Conservation (phyloP, 2,329 filamentous ascomycete species). For the Pyricularia pennisetigena region DNA sequence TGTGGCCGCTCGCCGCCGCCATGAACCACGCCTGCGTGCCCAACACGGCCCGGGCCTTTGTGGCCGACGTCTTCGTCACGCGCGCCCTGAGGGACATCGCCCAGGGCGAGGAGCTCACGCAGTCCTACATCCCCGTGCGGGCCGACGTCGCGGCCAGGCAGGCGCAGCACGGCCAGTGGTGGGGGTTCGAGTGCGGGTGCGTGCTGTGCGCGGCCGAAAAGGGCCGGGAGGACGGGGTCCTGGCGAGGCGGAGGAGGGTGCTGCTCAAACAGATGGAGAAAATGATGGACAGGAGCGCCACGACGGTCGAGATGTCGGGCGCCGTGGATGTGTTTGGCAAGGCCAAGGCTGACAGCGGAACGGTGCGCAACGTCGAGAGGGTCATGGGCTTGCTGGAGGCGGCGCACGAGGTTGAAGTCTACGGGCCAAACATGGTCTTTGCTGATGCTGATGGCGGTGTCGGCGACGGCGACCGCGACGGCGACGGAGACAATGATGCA, state of each 20-base stretch:
- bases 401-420: conserved; percentile 21
- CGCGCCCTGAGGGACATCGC: conserved; percentile 26
- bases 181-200: conserved; percentile 31
- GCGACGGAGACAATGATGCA: not conserved
- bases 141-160: conserved; percentile 16
- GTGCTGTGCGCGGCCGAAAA: conserved; percentile 19
- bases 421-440: conserved; percentile 18
- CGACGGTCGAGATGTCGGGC: conserved; percentile 5
- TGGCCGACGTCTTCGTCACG: conserved; percentile 20
- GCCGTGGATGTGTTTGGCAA: not conserved
- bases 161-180: conserved; percentile 18
- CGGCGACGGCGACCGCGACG: not conserved
- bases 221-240: conserved; percentile 7
- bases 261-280: conserved; percentile 10
- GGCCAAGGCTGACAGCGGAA: conserved; percentile 3
- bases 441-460: conserved; percentile 1
- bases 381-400: conserved; percentile 20
- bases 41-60: conserved; percentile 19
- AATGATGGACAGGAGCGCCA: conserved; percentile 7
- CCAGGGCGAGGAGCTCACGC: conserved; percentile 26
- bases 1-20: conserved; percentile 18
- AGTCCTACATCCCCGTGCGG: conserved; percentile 26
- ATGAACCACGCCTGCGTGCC: conserved; percentile 22
- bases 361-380: conserved; percentile 20
- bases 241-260: conserved; percentile 6